Base-by-base conservation (phyloP, 805 yeast species). In the Saturnispora bothae region DNA sequence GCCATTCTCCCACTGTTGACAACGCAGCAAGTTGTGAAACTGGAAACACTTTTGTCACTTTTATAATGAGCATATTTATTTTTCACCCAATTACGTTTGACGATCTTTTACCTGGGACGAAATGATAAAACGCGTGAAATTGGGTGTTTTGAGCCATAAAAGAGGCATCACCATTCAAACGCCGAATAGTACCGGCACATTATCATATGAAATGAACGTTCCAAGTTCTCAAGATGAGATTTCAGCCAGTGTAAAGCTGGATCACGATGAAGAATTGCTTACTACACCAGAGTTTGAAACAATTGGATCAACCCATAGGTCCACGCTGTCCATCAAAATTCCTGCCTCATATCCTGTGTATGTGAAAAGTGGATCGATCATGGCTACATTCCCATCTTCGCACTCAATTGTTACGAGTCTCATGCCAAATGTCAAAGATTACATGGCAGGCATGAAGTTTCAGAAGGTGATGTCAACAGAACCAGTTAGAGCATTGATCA, bases 301-400 rank as follows among this genome's bases (percentile, higher is more conserved):
- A 0, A 47, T 74, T 39, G 78, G 77, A 5, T n/a, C 31, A 9
- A 56, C 52, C 4, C 69, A 76, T 2, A 66, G 71, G 17, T 59
- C 75, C 0, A 60, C 73, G 0, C 53, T 75, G 17, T 60, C 71
- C 5, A 52, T 75, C n/a, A 57, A 64, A 1, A 50, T 71, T n/a
- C 76, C 78, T 1, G 76, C 83, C 1, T 75, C 82, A 0, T 57
- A 72, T 1, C 81, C 83, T 0, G 54, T 74, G 2, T 60, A 62
- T 43, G 54, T 75, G 10, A 61, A 67, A 29, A 60, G 64, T 28
- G 71, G 74, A 3, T 63, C 79, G 0, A 50, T 78, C 22, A 53
- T 77, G 35, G 61, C 77, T 3, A 52, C 76, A 2, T 70, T 64
- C 43, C 48, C 57, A 34, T 14, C 39, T 13, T 18, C 25, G 10